phyloP scores from a whole-genome alignment of 2,329 filamentous ascomycete species.

The Botrytis hyacinthi region DNA sequence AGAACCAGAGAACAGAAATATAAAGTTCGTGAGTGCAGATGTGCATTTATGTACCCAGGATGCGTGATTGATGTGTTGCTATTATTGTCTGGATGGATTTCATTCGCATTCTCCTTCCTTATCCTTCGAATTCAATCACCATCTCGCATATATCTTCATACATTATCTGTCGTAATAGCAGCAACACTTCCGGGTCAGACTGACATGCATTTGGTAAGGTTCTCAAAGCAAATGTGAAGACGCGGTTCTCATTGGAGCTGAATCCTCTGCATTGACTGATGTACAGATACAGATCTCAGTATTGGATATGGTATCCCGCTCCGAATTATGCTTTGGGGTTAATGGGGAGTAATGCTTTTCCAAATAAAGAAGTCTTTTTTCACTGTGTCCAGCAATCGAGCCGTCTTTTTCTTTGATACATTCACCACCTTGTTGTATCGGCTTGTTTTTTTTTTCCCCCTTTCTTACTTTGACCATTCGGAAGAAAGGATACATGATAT shows the following conservation, averaged over 20 bases:
- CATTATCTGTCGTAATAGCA: slow-evolving; percentile 12
- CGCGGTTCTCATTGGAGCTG: background rate
- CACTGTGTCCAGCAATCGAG: background rate
- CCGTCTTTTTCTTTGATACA: background rate
- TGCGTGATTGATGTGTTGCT: background rate
- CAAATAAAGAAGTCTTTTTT: background rate
- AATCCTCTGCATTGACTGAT: background rate
- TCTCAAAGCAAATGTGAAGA: background rate
- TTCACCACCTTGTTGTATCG: background rate
- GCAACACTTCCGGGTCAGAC: background rate
- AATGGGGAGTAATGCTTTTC: background rate
- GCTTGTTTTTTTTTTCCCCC: background rate
- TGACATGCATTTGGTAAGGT: slow-evolving; percentile 10
- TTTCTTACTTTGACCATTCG: background rate
- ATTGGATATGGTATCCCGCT: background rate
- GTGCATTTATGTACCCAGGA: background rate
- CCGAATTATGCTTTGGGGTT: background rate
- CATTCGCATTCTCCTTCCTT: background rate
- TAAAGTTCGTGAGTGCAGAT: background rate
- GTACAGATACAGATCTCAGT: background rate
- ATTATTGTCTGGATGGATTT: background rate
- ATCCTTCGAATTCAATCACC: background rate
- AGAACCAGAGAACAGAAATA: background rate
- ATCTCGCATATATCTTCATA: slow-evolving; percentile 16
- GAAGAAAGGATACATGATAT: background rate